Evolutionary conservation across 257 asterid genomes (phyloP).

Genomic region (Vinca minor): DNA sequence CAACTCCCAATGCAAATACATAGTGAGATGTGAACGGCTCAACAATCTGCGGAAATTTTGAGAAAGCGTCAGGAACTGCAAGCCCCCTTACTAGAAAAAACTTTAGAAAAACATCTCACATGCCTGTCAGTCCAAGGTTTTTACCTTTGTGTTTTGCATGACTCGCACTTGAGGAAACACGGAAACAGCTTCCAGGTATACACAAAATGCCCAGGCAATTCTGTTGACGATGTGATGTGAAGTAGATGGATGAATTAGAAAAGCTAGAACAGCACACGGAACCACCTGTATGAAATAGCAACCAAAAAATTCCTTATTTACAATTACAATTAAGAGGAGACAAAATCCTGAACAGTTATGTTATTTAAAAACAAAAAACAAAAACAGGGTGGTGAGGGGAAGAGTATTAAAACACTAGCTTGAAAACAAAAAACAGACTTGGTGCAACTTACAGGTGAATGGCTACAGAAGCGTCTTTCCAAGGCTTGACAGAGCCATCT

Average conservation of each 20-base stretch:
- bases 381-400: too few relatives aligned
- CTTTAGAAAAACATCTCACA: neutral
- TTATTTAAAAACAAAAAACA: too few relatives aligned
- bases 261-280: conserved; percentile 43
- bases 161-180: conserved; percentile 45
- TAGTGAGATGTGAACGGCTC: conserved; percentile 51
- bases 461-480: neutral
- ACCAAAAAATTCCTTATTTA: conserved; percentile 2
- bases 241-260: conserved; percentile 39
- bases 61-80: neutral
- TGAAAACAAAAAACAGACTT: neutral
- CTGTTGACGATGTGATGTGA: conserved; percentile 35
- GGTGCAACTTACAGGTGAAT: neutral
- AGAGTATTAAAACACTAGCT: too few relatives aligned
- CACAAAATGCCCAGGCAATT: conserved; percentile 43
- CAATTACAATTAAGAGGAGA: neutral
- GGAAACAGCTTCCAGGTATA: conserved; percentile 45
- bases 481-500: neutral
- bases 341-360: too few relatives aligned
- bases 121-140: neutral
- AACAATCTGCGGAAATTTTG: conserved; percentile 28
- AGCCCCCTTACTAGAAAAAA: neutral
- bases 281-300: conserved; percentile 24
- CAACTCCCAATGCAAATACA: conserved; percentile 45
- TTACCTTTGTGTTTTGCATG: conserved; percentile 48